Conservation (phyloP, 2,329 filamentous ascomycete species). For the Colletotrichum shisoi region DNA sequence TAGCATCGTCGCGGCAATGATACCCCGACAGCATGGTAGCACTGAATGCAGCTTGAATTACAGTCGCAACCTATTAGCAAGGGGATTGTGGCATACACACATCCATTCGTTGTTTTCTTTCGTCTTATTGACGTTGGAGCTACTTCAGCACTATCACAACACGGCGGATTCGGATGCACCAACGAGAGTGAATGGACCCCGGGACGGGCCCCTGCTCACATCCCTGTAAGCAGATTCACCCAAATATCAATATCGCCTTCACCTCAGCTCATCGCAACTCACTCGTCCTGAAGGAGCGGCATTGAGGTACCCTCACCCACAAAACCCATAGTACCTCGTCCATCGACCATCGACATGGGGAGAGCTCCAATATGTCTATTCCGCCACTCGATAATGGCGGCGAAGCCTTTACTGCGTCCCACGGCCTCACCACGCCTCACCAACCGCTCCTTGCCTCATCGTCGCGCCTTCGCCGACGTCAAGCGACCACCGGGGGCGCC, state of each 20-base stretch:
- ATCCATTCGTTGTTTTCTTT: neutral
- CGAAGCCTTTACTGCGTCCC: neutral
- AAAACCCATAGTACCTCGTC: neutral
- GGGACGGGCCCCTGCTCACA: conserved; percentile 5
- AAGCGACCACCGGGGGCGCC: conserved; percentile 75
- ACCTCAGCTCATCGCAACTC: conserved; percentile 5
- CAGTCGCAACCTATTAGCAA: neutral
- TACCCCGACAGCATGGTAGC: conserved; percentile 17
- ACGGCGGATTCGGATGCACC: conserved; percentile 6
- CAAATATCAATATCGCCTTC: neutral
- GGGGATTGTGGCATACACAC: neutral
- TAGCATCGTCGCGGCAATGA: conserved; percentile 19
- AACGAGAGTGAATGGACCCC: neutral
- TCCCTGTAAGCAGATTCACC: conserved; percentile 24
- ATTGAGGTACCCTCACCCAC: neutral
- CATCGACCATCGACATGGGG: conserved; percentile 13
- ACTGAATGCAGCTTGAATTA: neutral
- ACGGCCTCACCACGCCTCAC: neutral
- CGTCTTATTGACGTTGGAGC: neutral
- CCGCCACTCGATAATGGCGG: conserved; percentile 5
- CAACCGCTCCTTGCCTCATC: conserved; percentile 2
- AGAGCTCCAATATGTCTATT: conserved; percentile 10
- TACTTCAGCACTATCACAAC: neutral
- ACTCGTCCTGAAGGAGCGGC: neutral
- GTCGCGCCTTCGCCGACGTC: conserved; percentile 41